A percentile compares a stretch with the other conserved stretches of the same genome.
Conservation (phyloP, 306 rosid species). For the Vigna trinervia region DNA sequence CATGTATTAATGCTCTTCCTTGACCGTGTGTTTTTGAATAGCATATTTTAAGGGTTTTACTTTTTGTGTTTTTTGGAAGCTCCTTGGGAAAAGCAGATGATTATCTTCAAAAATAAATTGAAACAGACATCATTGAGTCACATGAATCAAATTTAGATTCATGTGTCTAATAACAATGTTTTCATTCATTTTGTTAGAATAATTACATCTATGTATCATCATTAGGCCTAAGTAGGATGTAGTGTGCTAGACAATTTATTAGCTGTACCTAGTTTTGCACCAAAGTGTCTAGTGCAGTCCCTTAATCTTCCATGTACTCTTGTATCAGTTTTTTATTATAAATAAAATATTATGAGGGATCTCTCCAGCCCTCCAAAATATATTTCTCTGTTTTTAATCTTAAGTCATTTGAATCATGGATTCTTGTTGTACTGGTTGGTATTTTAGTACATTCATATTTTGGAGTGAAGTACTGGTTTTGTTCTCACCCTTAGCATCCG, state of each 20-base stretch:
- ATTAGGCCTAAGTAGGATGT: too few relatives aligned
- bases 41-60: background rate
- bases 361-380: too few relatives aligned
- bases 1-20: background rate
- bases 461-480: background rate
- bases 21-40: background rate
- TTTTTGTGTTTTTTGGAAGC: background rate
- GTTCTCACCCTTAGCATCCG: background rate
- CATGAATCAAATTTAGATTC: background rate
- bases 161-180: background rate
- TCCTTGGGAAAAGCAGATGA: background rate
- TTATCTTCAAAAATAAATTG: background rate
- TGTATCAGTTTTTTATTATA: too few relatives aligned
- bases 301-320: too few relatives aligned
- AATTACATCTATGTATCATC: too few relatives aligned
- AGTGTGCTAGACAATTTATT: too few relatives aligned
- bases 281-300: accelerated
- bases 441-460: background rate
- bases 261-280: too few relatives aligned
- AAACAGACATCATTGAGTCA: background rate
- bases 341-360: too few relatives aligned
- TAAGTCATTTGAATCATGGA: background rate
- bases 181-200: background rate
- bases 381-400: too few relatives aligned
- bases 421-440: background rate